Percentiles rank a stretch among this genome's conserved stretches.
Conservation (phyloP, 345 rosid species). For the Syzygium oleosum region DNA sequence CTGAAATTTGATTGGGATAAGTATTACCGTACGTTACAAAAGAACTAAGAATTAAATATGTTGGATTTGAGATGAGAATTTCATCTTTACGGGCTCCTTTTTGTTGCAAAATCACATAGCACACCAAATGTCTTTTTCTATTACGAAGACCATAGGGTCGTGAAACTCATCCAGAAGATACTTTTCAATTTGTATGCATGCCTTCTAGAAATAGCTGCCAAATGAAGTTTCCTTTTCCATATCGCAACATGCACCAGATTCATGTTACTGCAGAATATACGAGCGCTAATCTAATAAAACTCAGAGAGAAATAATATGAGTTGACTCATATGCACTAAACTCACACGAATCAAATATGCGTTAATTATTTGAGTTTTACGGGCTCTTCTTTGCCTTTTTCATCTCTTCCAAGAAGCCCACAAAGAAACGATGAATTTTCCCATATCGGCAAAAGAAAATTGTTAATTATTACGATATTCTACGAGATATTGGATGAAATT, state of each 20-base stretch:
- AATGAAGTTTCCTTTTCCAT: not conserved
- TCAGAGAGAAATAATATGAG: not conserved
- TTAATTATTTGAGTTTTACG: not conserved
- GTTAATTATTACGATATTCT: not conserved
- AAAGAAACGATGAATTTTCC: constrained; percentile 21
- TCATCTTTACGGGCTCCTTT: not conserved
- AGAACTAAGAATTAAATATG: not conserved
- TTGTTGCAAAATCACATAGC: not conserved
- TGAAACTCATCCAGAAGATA: no score
- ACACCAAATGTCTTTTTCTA: not conserved
- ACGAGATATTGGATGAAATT: not conserved
- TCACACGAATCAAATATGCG: not conserved
- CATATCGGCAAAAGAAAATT: not conserved
- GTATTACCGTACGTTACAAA: not conserved
- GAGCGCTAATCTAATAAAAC: not conserved
- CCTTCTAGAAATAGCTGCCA: not conserved
- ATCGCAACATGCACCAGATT: not conserved
- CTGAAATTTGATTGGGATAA: no score
- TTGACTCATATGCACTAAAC: not conserved
- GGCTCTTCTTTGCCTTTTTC: constrained; percentile 4
- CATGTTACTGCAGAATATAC: no score
- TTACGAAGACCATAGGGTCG: not conserved
- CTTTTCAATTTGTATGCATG: fast-evolving
- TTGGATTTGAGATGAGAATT: not conserved
- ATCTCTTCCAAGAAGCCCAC: constrained; percentile 25